phyloP scores from a whole-genome alignment of 768 basidiomycete species.

The Exsudoporus frostii region DNA sequence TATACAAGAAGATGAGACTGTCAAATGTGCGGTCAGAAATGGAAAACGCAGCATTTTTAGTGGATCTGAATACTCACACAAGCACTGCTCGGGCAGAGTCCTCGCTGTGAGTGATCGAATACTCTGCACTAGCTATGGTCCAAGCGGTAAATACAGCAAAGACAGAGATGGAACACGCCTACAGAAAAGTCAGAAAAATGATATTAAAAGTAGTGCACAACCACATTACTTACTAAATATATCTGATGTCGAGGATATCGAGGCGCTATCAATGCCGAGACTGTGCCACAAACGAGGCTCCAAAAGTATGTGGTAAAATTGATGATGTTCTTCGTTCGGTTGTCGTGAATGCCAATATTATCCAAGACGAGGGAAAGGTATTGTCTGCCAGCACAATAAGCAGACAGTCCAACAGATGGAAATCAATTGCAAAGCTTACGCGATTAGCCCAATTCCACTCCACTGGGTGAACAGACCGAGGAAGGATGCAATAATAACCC shows the following conservation, averaged over 20 bases:
- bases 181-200: not conserved
- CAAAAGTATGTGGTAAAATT: constrained; percentile 12
- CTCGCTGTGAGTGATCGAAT: constrained; percentile 9
- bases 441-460: constrained; percentile 11
- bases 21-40: not conserved
- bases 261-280: constrained; percentile 5
- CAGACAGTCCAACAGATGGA: rapidly evolving
- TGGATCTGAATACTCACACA: not conserved
- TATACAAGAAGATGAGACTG: constrained; percentile 21
- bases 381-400: constrained; percentile 3
- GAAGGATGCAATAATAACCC: constrained; percentile 8
- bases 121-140: constrained; percentile 18
- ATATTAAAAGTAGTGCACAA: not conserved
- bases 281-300: constrained; percentile 3
- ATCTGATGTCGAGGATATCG: constrained; percentile 16
- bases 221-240: constrained; percentile 11
- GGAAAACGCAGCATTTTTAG: not conserved
- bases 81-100: constrained; percentile 6
- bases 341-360: constrained; percentile 19
- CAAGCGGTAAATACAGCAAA: constrained; percentile 13
- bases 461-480: constrained; percentile 15
- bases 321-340: constrained; percentile 15
- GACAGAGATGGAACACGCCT: constrained; percentile 17
- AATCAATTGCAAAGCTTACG: not conserved
- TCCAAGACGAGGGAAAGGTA: constrained; percentile 14